Base-by-base conservation (phyloP, 352 stramenopile genomes). In the Phytophthora pinifolia region DNA sequence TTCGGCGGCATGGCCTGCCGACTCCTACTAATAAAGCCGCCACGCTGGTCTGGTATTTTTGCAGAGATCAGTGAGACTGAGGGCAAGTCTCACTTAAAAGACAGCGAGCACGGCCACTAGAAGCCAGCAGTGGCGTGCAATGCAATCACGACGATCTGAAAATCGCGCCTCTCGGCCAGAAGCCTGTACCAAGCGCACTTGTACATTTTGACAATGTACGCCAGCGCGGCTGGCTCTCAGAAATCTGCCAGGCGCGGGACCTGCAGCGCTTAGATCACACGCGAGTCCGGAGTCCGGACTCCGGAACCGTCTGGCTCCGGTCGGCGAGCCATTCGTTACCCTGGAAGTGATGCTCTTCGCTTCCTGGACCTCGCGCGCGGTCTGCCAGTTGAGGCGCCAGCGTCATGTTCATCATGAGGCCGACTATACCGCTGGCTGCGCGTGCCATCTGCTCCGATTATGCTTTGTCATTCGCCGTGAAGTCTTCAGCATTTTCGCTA, bases 401-500 rank as follows among this genome's bases (percentile, higher is more conserved):
- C 32, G 36, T 37, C 34, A 36, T 50, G 46, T 54, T 58, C 45
- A 58, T 67, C 53, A 63, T 53, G 36, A 30, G 41, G 32, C 46
- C 39, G 39, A 42, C 57, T 51, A 52, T 51, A 47, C 25, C 45
- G 54, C 35, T 5, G 10, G 8, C 17, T 15, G 27, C 36, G 6
- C 27, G 18, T 30, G 14, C 12, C 34, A 46, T 27, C 27, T 65
- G 57, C 42, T 60, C 43, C 2, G 53, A 50, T 63, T 67, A 67
- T 67, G 54, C 13, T 41, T 59, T 59, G 14, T 30, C 17, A 8
- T 33, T 46, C 27, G 42, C 29, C 17, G 20, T 6, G 9, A n/a
- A 9, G 33, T 51, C 37, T 51, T 54, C 17, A 25, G 36, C 46
- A n/a, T 63, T 63, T 54, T 69, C 54, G 27, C 61, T 65, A 65